phyloP scores from a whole-genome alignment of 306 rosid species.

The Vigna reflexopilosa region DNA sequence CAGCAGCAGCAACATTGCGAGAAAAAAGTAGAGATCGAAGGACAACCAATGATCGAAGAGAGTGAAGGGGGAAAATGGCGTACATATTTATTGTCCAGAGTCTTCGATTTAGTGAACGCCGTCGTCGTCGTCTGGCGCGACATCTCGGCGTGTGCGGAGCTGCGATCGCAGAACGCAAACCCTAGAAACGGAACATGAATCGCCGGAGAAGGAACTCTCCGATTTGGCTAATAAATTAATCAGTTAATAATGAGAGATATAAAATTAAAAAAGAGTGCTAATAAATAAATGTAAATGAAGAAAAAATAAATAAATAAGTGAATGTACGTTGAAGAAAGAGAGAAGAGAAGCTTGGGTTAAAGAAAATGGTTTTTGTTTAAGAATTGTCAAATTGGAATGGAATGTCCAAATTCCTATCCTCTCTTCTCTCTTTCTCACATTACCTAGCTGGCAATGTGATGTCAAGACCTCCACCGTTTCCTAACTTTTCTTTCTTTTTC shows the following conservation, averaged over 20 bases:
- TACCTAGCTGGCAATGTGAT: conserved; percentile 41
- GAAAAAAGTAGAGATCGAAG: conserved; percentile 23
- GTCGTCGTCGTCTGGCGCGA: conserved; percentile 77
- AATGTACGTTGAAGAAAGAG: not conserved
- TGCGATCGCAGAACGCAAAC: conserved; percentile 41
- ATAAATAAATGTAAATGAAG: not conserved
- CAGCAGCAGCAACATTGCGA: conserved; percentile 22
- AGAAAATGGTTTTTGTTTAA: conserved; percentile 8
- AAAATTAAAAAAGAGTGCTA: not conserved
- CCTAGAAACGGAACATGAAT: conserved; percentile 52
- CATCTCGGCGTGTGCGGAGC: conserved; percentile 55
- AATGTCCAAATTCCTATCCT: conserved; percentile 29
- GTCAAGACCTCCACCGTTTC: not conserved
- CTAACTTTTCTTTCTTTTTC: not conserved
- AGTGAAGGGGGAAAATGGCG: conserved; percentile 35
- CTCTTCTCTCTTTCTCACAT: too few relatives aligned
- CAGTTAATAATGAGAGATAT: not conserved
- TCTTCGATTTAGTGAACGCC: conserved; percentile 87
- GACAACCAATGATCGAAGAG: not conserved
- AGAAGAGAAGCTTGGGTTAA: not conserved
- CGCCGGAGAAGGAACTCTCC: conserved; percentile 36
- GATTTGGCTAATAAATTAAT: conserved; percentile 32
- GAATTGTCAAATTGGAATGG: conserved; percentile 46
- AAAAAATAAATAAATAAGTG: not conserved
- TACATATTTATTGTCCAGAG: conserved; percentile 97